Conservation (phyloP, 805 yeast species). For the Yarrowia alimentaria region DNA sequence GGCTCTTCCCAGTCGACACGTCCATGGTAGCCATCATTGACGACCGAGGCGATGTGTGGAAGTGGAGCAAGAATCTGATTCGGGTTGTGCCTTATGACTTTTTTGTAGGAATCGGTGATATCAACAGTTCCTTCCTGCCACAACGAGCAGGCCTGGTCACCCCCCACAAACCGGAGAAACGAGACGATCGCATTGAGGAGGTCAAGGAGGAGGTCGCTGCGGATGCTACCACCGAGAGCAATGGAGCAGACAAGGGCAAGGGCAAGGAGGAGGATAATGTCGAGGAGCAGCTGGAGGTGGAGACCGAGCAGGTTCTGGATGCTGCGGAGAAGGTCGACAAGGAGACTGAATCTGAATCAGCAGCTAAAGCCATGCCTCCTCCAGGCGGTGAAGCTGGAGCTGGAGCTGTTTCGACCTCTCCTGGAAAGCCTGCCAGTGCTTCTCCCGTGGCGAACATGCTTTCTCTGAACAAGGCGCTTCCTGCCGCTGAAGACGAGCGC, state of each 20-base stretch:
- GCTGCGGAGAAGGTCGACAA: not conserved
- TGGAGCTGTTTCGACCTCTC: not conserved
- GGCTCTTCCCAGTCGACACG: conserved; percentile 93
- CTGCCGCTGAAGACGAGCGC: conserved; percentile 32
- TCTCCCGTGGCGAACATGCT: conserved; percentile 26
- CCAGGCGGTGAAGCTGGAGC: conserved; percentile 28
- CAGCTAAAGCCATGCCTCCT: no score
- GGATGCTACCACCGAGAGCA: not conserved
- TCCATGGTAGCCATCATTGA: conserved; percentile 95
- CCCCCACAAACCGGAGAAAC: conserved; percentile 32
- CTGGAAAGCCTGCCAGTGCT: conserved; percentile 19
- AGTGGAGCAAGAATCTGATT: conserved; percentile 87
- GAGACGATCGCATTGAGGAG: conserved; percentile 15
- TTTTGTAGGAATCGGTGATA: conserved; percentile 96
- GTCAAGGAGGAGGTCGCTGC: conserved; percentile 30
- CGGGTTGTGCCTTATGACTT: conserved; percentile 95
- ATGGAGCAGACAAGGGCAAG: conserved; percentile 2
- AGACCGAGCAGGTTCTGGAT: not conserved
- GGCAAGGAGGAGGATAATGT: not conserved
- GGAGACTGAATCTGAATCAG: no score
- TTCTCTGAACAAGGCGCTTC: conserved; percentile 35
- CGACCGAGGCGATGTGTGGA: conserved; percentile 99
- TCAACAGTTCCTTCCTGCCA: conserved; percentile 88
- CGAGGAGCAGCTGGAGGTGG: conserved; percentile 4
- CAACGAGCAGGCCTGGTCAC: conserved; percentile 49